phyloP scores from a whole-genome alignment of 2,329 filamentous ascomycete species.

The Verruconis gallopava region DNA sequence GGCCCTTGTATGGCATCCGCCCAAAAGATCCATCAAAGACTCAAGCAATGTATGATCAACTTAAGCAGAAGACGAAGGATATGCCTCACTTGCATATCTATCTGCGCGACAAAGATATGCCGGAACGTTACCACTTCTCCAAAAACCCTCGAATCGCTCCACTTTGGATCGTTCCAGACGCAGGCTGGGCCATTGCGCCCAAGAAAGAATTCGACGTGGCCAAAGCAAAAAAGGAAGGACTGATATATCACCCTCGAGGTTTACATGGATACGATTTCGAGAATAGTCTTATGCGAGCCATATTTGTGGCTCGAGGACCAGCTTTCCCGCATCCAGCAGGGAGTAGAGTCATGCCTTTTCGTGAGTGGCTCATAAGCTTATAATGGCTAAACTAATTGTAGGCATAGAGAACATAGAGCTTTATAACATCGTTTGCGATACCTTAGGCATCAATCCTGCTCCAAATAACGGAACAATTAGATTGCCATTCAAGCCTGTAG shows the following conservation, averaged over 20 bases:
- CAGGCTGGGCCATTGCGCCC: constrained; percentile 83
- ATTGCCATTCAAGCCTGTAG: constrained; percentile 52
- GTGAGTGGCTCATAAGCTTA: constrained; percentile 40
- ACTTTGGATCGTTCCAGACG: constrained; percentile 83
- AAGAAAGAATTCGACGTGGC: constrained; percentile 65
- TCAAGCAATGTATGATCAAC: constrained; percentile 49
- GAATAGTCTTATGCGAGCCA: constrained; percentile 88
- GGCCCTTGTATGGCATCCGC: constrained; percentile 82
- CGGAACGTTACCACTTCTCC: constrained; percentile 79
- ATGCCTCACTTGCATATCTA: constrained; percentile 75
- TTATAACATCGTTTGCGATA: constrained; percentile 90
- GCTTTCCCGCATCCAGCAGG: constrained; percentile 80
- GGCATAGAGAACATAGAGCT: constrained; percentile 79
- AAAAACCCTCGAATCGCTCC: constrained; percentile 84
- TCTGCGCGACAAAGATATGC: constrained; percentile 77
- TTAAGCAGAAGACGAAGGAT: constrained; percentile 39
- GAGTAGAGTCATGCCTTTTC: constrained; percentile 67
- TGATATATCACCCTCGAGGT: constrained; percentile 66
- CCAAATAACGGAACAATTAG: constrained; percentile 82
- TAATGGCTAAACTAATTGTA: constrained; percentile 17
- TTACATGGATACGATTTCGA: constrained; percentile 93
- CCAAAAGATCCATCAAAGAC: constrained; percentile 59
- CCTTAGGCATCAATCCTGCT: constrained; percentile 56
- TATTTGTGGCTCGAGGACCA: constrained; percentile 84
- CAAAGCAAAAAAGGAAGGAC: constrained; percentile 48